phyloP scores from a whole-genome alignment of 2,329 filamentous ascomycete species.

The Diaporthe sp. region DNA sequence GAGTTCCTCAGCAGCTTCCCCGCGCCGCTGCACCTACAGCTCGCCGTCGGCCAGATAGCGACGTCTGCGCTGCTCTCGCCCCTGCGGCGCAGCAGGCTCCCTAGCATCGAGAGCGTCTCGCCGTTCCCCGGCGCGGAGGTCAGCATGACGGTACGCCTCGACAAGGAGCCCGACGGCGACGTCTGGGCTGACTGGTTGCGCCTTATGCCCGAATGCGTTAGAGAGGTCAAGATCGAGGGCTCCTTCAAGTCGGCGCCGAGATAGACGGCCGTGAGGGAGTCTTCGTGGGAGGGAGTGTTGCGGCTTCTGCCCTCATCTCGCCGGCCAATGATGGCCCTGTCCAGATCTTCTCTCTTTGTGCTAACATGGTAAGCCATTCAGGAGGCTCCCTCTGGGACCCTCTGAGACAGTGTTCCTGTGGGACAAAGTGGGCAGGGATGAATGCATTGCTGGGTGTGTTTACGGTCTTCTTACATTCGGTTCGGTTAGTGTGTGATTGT shows the following conservation, averaged over 20 bases:
- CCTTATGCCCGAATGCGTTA: constrained; percentile 69
- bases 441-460: neutral
- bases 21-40: constrained; percentile 69
- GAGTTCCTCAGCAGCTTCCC: constrained; percentile 65
- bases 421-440: neutral
- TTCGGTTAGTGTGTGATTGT: neutral
- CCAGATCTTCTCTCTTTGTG: neutral
- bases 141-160: constrained; percentile 65
- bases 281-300: neutral
- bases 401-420: too few species aligned
- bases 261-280: neutral
- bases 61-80: constrained; percentile 71
- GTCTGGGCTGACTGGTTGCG: constrained; percentile 72
- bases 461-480: neutral
- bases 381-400: neutral
- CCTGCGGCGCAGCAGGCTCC: constrained; percentile 54
- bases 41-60: constrained; percentile 65
- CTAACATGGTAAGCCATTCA: neutral
- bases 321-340: neutral
- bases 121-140: constrained; percentile 56
- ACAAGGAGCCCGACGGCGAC: constrained; percentile 66
- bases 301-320: neutral
- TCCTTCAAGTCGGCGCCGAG: constrained; percentile 50
- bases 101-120: constrained; percentile 37
- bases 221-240: constrained; percentile 68